Percentiles rank a stretch among this genome's conserved stretches.
phyloP scores from a whole-genome alignment of 352 stramenopile species.

The Phytophthora ramorum region DNA sequence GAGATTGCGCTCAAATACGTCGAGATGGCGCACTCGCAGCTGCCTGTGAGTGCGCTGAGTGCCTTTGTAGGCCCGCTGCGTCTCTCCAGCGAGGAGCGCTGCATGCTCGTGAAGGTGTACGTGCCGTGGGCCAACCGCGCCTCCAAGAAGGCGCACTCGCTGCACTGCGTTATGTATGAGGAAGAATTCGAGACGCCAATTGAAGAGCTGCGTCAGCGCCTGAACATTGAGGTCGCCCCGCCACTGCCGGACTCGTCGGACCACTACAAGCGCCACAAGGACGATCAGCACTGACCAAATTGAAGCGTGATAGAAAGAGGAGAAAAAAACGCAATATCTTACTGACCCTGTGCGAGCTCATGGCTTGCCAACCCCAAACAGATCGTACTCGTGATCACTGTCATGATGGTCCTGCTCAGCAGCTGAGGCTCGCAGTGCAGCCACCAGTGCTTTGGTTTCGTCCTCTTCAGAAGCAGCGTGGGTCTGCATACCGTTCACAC shows the following conservation, averaged over 20 bases:
- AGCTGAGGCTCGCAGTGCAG: slow-evolving; percentile 17
- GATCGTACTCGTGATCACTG: slow-evolving; percentile 39
- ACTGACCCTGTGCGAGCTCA: slow-evolving; percentile 19
- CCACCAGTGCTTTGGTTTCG: slow-evolving; percentile 17
- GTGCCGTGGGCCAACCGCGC: slow-evolving; percentile 94
- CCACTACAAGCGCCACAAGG: slow-evolving; percentile 35
- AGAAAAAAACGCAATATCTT: slow-evolving; percentile 18
- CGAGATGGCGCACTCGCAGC: slow-evolving; percentile 95
- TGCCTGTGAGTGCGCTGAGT: slow-evolving; percentile 95
- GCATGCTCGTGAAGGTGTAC: slow-evolving; percentile 86
- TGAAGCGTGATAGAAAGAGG: slow-evolving; percentile 6
- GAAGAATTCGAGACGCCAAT: slow-evolving; percentile 94
- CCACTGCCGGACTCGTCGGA: slow-evolving; percentile 38
- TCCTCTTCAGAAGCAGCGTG: slow-evolving; percentile 11
- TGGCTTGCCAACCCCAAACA: slow-evolving; percentile 38
- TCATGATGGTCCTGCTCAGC: slow-evolving; percentile 20
- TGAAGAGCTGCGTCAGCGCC: slow-evolving; percentile 78
- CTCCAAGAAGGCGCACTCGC: slow-evolving; percentile 66
- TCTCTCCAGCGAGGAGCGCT: slow-evolving; percentile 75
- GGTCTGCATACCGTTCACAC: not conserved
- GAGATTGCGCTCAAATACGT: slow-evolving; percentile 98
- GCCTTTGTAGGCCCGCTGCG: slow-evolving; percentile 91
- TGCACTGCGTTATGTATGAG: slow-evolving; percentile 97
- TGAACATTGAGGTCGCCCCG: slow-evolving; percentile 60
- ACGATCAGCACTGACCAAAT: slow-evolving; percentile 22